Conservation (phyloP, 139 green algal species). For the Closterium sp. region DNA sequence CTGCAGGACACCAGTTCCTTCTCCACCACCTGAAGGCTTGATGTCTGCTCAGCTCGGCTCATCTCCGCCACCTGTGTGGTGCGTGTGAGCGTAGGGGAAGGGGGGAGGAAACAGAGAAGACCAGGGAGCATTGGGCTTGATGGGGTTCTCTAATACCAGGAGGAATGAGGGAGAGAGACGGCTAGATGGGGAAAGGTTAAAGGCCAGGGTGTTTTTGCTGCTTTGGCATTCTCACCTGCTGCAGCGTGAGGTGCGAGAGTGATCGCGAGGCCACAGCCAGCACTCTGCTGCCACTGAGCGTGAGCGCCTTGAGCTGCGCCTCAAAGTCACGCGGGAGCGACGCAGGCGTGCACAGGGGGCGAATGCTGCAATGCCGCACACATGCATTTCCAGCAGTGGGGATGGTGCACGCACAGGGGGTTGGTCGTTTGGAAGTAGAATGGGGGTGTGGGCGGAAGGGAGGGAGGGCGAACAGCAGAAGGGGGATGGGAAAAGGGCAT, state of each 20-base stretch:
- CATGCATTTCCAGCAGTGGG: not conserved
- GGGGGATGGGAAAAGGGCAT: too few species aligned
- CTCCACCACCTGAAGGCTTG: too few species aligned
- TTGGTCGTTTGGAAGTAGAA: not conserved
- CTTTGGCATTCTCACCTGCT: conserved; percentile 9
- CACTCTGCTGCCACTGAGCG: conserved; percentile 29
- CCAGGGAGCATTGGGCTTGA: not conserved
- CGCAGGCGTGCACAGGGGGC: not conserved
- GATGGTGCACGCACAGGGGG: too few species aligned
- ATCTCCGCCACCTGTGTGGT: not conserved
- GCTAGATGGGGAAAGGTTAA: not conserved
- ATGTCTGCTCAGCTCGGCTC: not conserved
- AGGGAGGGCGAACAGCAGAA: too few species aligned
- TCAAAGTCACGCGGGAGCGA: conserved; percentile 22
- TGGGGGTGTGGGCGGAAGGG: not conserved
- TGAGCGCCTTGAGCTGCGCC: conserved; percentile 11
- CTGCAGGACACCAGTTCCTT: not conserved
- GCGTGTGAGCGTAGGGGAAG: too few species aligned
- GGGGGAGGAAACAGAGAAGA: not conserved
- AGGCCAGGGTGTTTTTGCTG: too few species aligned
- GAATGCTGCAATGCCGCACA: conserved; percentile 10
- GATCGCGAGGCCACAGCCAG: conserved; percentile 6
- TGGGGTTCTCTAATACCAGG: conserved; percentile 25
- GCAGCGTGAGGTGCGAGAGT: not conserved
- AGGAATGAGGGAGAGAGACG: too few species aligned